phyloP scores from a whole-genome alignment of 257 asterid genomes.

The Rubia yunnanensis region DNA sequence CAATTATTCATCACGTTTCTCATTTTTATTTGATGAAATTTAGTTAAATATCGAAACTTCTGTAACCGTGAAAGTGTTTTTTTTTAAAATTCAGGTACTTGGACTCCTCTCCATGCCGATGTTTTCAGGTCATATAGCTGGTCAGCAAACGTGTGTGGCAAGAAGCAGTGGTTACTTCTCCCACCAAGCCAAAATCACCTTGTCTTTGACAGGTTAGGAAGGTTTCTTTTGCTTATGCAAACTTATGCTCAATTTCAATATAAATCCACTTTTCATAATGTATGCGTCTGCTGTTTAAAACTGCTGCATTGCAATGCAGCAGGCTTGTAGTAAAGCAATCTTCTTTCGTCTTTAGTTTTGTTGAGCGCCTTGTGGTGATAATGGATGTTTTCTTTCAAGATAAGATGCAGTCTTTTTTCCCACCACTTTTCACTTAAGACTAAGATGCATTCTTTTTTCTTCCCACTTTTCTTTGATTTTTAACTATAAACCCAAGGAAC shows the following conservation, averaged over 20 bases:
- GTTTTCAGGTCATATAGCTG: constrained; percentile 97
- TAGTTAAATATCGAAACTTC: not conserved
- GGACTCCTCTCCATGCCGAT: constrained; percentile 99
- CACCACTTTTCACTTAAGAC: not conserved
- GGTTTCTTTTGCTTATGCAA: constrained; percentile 3
- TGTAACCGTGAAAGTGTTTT: not conserved
- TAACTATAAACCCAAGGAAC: not conserved
- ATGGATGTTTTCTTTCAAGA: too few species aligned
- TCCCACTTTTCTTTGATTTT: not conserved
- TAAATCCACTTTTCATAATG: not conserved
- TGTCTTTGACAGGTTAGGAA: constrained; percentile 60
- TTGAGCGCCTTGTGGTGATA: not conserved
- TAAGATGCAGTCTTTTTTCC: not conserved
- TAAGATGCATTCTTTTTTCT: too few species aligned
- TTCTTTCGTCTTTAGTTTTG: too few species aligned
- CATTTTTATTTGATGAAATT: not conserved
- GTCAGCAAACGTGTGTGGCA: constrained; percentile 95
- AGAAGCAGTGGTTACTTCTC: constrained; percentile 84
- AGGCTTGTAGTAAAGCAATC: too few species aligned
- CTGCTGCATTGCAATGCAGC: not conserved
- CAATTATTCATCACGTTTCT: not conserved
- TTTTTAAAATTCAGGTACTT: constrained; percentile 44
- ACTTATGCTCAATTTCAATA: not conserved
- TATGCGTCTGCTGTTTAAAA: not conserved
- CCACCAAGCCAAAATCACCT: constrained; percentile 71